phyloP scores from a whole-genome alignment of 495 filamentous ascomycete genomes.

The Lentithecium fluviatile region DNA sequence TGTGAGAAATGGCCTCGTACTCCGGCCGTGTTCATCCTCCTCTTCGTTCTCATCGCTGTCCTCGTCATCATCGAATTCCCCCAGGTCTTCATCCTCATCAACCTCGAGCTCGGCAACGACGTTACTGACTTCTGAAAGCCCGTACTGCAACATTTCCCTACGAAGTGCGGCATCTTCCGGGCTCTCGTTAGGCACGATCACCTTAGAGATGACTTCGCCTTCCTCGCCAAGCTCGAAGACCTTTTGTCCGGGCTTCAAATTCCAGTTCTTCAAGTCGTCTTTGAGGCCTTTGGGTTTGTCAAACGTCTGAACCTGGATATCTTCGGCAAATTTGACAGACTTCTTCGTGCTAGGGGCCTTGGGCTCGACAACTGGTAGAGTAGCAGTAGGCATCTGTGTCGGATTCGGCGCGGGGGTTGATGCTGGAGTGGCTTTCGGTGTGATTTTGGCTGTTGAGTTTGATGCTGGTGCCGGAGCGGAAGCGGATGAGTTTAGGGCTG shows the following conservation, averaged over 20 bases:
- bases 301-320: slow-evolving; percentile 51
- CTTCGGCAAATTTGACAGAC: slow-evolving; percentile 52
- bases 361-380: no score
- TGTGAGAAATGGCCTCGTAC: slow-evolving; percentile 58
- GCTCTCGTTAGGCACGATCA: slow-evolving; percentile 61
- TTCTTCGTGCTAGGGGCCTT: slow-evolving; percentile 25
- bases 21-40: slow-evolving; percentile 69
- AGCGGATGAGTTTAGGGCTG: not conserved
- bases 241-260: slow-evolving; percentile 35
- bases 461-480: not conserved
- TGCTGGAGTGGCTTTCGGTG: not conserved
- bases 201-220: slow-evolving; percentile 38
- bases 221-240: slow-evolving; percentile 42
- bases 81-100: slow-evolving; percentile 60
- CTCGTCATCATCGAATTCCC: slow-evolving; percentile 42
- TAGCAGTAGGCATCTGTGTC: no score
- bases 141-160: slow-evolving; percentile 89
- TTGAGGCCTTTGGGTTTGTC: slow-evolving; percentile 15
- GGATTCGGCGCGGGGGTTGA: not conserved
- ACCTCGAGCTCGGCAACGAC: slow-evolving; percentile 92
- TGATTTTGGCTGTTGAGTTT: not conserved
- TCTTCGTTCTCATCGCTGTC: slow-evolving; percentile 54
- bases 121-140: slow-evolving; percentile 76
- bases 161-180: slow-evolving; percentile 77
- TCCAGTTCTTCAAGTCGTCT: slow-evolving; percentile 22